Base-by-base conservation (phyloP, 768 basidiomycete genomes). In the Rhodotorula sphaerocarpa region DNA sequence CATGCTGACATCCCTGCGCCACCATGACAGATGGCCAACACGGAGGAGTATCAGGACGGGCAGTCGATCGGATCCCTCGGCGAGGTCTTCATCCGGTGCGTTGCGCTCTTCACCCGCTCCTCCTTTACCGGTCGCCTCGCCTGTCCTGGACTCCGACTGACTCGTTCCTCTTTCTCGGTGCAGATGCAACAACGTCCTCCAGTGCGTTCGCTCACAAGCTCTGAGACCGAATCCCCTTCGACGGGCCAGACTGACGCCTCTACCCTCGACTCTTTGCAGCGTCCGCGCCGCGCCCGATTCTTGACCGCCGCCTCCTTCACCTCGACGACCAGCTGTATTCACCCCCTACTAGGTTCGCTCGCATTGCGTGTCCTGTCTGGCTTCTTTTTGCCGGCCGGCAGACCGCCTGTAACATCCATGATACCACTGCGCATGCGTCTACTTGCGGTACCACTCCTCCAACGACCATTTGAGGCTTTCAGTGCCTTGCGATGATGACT, bases 11-110 rank as follows among this genome's bases (percentile, higher is more conserved):
- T 36, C 33, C 20, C 28, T n/a, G n/a, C n/a, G 10, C 27, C 12
- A 33, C 36, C 28, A 43, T 41, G 42, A 14, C 69, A 99, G 93
- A 81, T 99, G 55, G 93, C 92, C n/a, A 97, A 97, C 76, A 92
- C 95, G 5, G 95, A 97, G 76, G 95, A 99, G 75, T 93, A 86
- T 71, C 91, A 96, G 75, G 88, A 95, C 70, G 93, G 91, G 28
- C 83, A 88, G 76, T 92, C 90, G 12, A 95, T 88, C 65, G 95
- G 95, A 39, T 86, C 91, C 2, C 79, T 99, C n/a, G 95, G 95
- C 69, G 95, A 99, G 77, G 91, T 99, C 47, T 96, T 97, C 78
- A 95, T 99, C 75, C 83, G 95, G 90, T 90, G 72, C 64, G 86
- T 68, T 23, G 12, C 27, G 12, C 25, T 27, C 4, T n/a, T 33